These are phyloP conservation scores for Fusarium sp. DNA, from an alignment of 2,329 filamentous ascomycete genomes.

Conservation along the genomic window DNA sequence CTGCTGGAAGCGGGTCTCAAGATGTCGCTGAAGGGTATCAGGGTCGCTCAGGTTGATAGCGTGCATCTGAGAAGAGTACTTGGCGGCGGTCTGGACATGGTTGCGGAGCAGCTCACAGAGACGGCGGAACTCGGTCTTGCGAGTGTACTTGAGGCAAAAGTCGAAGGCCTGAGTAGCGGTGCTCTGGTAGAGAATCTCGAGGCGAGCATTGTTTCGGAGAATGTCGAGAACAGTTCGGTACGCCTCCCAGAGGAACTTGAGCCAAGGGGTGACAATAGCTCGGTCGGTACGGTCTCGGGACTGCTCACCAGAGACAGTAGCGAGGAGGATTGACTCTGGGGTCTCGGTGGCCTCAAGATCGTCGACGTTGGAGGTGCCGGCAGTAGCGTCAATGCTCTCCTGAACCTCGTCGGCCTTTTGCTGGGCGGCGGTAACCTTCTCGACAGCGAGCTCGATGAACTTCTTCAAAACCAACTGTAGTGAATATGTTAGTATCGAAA, in stretches of 20 bases:
- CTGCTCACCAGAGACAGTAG: constrained; percentile 97
- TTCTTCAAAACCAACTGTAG: constrained; percentile 88
- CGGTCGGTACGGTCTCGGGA: constrained; percentile 97
- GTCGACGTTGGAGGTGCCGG: constrained; percentile 78
- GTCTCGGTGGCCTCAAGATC: constrained; percentile 98
- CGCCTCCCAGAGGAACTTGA: constrained; percentile 99
- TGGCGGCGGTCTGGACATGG: constrained; percentile 98
- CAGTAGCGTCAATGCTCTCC: constrained; percentile 81
- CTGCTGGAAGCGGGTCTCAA: constrained; percentile 98
- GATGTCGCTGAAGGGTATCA: constrained; percentile 94
- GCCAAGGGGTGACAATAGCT: constrained; percentile 97
- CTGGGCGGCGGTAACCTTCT: constrained; percentile 96
- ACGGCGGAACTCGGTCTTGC: constrained; percentile 99
- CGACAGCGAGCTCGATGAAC: constrained; percentile 96
- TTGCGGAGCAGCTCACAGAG: constrained; percentile 98
- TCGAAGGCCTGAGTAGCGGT: constrained; percentile 98
- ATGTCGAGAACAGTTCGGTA: constrained; percentile 99
- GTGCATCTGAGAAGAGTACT: constrained; percentile 99
- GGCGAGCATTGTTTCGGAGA: constrained; percentile 96
- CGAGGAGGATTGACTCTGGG: constrained; percentile 96
- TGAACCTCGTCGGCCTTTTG: constrained; percentile 96
- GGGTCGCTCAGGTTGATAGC: constrained; percentile 99
- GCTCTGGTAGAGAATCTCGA: constrained; percentile 98
- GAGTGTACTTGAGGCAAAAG: constrained; percentile 97
- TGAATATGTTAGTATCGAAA: constrained; percentile 36